Evolutionary conservation across 768 basidiomycete genomes (phyloP).

Genomic region (Russula sp.): DNA sequence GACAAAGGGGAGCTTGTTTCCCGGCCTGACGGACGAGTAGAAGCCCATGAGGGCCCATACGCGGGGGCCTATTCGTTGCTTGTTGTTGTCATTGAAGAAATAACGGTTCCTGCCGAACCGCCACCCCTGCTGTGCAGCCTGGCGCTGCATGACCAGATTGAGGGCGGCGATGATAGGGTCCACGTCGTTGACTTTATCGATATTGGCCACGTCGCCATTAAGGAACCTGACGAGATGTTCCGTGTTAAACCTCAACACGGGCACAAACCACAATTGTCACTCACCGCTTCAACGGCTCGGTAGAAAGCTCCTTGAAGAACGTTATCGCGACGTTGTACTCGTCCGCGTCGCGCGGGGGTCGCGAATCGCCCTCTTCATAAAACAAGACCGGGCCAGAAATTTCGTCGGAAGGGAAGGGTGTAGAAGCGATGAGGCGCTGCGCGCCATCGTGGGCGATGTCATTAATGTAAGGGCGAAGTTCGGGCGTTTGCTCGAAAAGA

Average conservation of each 20-base stretch:
- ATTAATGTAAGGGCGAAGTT: slow-evolving; percentile 38
- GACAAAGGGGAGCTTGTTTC: slow-evolving; percentile 49
- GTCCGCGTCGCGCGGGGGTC: slow-evolving; percentile 39
- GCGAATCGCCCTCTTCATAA: slow-evolving; percentile 42
- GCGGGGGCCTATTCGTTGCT: slow-evolving; percentile 38
- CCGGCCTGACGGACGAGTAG: slow-evolving; percentile 51
- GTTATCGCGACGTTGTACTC: slow-evolving; percentile 43
- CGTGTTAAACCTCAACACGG: not conserved
- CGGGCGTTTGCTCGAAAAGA: slow-evolving; percentile 47
- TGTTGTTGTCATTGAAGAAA: slow-evolving; percentile 48
- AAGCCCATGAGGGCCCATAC: slow-evolving; percentile 49
- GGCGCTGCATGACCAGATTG: slow-evolving; percentile 60
- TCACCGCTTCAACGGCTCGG: slow-evolving; percentile 37
- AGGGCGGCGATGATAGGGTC: slow-evolving; percentile 59
- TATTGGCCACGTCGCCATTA: slow-evolving; percentile 51
- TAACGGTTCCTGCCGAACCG: slow-evolving; percentile 64
- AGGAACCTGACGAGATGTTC: slow-evolving; percentile 47
- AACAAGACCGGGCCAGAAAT: slow-evolving; percentile 39
- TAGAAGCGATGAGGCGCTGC: slow-evolving; percentile 44
- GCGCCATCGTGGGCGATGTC: slow-evolving; percentile 52
- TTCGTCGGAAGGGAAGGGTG: slow-evolving; percentile 40
- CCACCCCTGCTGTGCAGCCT: slow-evolving; percentile 54
- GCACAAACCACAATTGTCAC: slow-evolving; percentile 20
- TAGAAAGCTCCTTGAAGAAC: slow-evolving; percentile 36
- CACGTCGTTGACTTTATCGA: slow-evolving; percentile 48